Evolutionary conservation across 768 basidiomycete genomes (phyloP).

Genomic region (Stropharia rugosoannulata): DNA sequence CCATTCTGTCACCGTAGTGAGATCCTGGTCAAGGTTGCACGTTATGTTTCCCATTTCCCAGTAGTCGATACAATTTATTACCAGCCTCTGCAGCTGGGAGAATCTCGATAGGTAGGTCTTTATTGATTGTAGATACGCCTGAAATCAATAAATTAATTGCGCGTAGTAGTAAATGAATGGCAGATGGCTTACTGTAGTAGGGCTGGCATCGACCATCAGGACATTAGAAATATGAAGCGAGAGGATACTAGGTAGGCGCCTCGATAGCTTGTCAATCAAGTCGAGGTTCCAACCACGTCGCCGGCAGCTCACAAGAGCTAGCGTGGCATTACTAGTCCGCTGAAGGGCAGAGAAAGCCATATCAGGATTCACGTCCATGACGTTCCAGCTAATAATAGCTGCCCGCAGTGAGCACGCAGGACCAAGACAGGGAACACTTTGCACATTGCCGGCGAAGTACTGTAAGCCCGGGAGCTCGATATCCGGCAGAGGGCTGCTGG

Average conservation of each 20-base stretch:
- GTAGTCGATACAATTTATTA: conserved; percentile 31
- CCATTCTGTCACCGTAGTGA: conserved; percentile 35
- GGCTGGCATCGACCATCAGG: conserved; percentile 29
- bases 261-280: conserved; percentile 32
- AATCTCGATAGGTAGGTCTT: conserved; percentile 27
- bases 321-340: conserved; percentile 28
- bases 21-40: conserved; percentile 32
- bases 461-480: conserved; percentile 31
- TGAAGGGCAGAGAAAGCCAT: conserved; percentile 30
- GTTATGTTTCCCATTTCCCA: conserved; percentile 27
- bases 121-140: conserved; percentile 28
- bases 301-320: conserved; percentile 34
- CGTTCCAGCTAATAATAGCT: conserved; percentile 36
- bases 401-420: conserved; percentile 28
- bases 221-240: conserved; percentile 35
- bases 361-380: conserved; percentile 26
- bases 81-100: conserved; percentile 28
- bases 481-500: conserved; percentile 8
- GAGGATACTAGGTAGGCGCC: conserved; percentile 30
- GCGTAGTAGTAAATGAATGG: neutral
- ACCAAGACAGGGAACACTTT: conserved; percentile 27
- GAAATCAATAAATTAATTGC: neutral
- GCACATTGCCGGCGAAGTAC: conserved; percentile 36
- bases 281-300: conserved; percentile 40
- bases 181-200: conserved; percentile 25